Base-by-base conservation (phyloP, 169 alveolate genomes). In the Babesia bigemina region DNA sequence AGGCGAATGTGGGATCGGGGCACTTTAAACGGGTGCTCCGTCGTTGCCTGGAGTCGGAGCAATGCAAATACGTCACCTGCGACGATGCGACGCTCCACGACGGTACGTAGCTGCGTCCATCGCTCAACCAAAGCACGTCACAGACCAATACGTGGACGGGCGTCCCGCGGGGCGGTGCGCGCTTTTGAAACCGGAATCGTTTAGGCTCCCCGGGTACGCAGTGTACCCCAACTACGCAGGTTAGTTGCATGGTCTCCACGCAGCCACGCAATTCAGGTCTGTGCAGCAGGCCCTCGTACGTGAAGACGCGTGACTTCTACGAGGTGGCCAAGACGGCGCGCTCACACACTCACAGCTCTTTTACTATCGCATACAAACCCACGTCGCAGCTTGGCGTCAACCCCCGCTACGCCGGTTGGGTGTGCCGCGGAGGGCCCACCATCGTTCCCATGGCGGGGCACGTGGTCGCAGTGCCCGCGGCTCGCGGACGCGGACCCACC, bases 361-460 rank as follows among this genome's bases (percentile, higher is more conserved):
- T 81, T 33, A 24, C 79, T 9, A 19, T 81, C 44, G 88, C 74
- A 16, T 81, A 81, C 24, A n/a, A 33, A 12, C 78, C 78, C 47
- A 55, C 88, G 16, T 4, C 28, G 29, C 78, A 67, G 13, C 71
- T 81, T 45, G 65, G 70, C 58, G 11, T 70, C 24, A 11, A 48
- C 33, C 70, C 70, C 21, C 24, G 33, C 22, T 11, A 63, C 12
- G 6, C 17, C 26, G 58, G 76, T 12, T 79, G 88, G 84, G 24
- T 56, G 22, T 70, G 67, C 66, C 17, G 65, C 4, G 74, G 90
- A 0, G 16, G 7, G 14, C 90, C 90, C 12, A 73, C 90, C 19
- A 83, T 83, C 19, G 86, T 83, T 0, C 90, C 90, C 44, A 66
- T 83, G 79, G 24, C 47, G 28, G 90, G 90, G 28, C 90, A 83